These are phyloP conservation scores for Tetradesmus lagerheimii DNA, from an alignment of 139 green algal genomes.

Conservation along the genomic window DNA sequence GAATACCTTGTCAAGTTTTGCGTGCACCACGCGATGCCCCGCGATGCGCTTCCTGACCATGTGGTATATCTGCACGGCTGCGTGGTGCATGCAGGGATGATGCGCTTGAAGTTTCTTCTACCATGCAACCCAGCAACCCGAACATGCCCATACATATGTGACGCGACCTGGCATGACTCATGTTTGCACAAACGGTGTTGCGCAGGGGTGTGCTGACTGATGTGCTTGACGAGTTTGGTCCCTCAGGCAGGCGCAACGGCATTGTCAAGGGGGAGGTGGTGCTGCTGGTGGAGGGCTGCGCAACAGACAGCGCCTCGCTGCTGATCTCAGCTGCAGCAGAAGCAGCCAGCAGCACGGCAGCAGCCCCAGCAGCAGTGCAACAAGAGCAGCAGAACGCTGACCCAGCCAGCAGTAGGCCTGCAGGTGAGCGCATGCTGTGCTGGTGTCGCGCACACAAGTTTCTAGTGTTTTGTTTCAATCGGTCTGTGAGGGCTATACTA, in stretches of 20 bases:
- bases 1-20: too few species aligned
- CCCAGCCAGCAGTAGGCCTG: background rate
- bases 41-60: too few species aligned
- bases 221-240: constrained; percentile 43
- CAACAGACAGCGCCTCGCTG: background rate
- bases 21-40: too few species aligned
- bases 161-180: too few species aligned
- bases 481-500: background rate
- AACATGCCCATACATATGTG: background rate
- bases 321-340: background rate
- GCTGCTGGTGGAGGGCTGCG: constrained; percentile 73
- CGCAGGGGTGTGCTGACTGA: constrained; percentile 44
- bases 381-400: background rate
- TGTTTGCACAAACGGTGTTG: too few species aligned
- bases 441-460: background rate
- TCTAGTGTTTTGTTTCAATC: background rate
- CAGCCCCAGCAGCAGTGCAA: background rate
- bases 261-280: constrained; percentile 75
- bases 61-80: background rate
- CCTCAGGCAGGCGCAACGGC: constrained; percentile 7
- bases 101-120: too few species aligned
- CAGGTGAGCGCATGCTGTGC: background rate
- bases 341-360: background rate
- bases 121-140: too few species aligned
- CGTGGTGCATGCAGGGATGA: too few species aligned